Evolutionary conservation across 1,139 yeast genomes (phyloP).

Genomic region (Yamadazyma mexicana): DNA sequence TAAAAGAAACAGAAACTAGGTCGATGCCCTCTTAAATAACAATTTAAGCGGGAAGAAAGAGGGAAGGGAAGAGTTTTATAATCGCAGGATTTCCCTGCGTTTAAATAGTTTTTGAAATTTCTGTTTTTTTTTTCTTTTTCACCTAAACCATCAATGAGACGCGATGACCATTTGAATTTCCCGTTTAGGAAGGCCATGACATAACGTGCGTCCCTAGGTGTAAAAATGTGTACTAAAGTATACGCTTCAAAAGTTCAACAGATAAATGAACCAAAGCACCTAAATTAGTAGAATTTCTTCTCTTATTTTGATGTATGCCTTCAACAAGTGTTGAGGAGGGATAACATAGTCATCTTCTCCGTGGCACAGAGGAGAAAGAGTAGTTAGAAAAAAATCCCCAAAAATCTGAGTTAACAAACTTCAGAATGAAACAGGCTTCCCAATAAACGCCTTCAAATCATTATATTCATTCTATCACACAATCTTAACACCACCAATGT

Average conservation of each 20-base stretch:
- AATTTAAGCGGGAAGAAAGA: conserved; percentile 52
- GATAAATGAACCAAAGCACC: conserved; percentile 9
- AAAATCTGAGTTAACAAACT: too few species aligned
- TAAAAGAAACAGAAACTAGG: conserved; percentile 10
- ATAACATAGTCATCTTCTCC: conserved; percentile 1
- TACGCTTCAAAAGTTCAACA: conserved; percentile 23
- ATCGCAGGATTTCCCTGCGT: conserved; percentile 11
- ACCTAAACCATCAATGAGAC: conserved; percentile 5
- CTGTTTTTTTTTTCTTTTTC: conserved; percentile 10
- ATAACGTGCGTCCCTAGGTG: not conserved
- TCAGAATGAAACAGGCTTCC: too few species aligned
- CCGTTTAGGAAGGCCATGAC: conserved; percentile 20
- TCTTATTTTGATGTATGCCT: conserved; percentile 4
- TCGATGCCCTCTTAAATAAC: conserved; percentile 48
- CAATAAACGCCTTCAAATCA: too few species aligned
- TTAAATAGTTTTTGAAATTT: conserved; percentile 13
- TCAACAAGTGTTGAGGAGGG: not conserved
- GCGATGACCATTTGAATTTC: conserved; percentile 25
- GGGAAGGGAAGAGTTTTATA: conserved; percentile 14
- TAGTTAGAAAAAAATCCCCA: not conserved
- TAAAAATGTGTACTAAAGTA: conserved; percentile 23
- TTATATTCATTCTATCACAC: conserved; percentile 21
- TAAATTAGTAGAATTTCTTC: conserved; percentile 10
- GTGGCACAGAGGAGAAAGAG: not conserved
- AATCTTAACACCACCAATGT: conserved; percentile 71